Evolutionary conservation across 805 yeast genomes (phyloP).

Genomic region (Kregervanrija fluxuum): DNA sequence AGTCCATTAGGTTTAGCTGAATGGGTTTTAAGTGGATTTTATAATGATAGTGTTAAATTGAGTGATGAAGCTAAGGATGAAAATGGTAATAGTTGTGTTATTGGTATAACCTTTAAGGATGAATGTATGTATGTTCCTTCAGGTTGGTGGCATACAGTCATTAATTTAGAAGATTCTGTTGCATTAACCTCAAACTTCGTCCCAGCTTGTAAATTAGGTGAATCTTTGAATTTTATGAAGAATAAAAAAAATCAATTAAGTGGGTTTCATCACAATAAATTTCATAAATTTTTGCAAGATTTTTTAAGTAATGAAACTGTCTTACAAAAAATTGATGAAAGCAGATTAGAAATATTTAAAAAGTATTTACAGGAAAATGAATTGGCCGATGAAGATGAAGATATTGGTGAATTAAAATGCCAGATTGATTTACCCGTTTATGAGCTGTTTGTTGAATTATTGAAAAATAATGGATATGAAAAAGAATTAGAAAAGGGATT

Average conservation of each 20-base stretch:
- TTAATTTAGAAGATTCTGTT: conserved; percentile 74
- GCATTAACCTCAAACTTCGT: conserved; percentile 90
- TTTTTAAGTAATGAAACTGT: conserved; percentile 23
- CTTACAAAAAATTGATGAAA: conserved; percentile 7
- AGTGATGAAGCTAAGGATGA: conserved; percentile 28
- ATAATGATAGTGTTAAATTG: conserved; percentile 54
- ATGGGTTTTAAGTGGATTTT: conserved; percentile 81
- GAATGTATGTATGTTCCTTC: conserved; percentile 86
- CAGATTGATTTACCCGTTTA: conserved; percentile 43
- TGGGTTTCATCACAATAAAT: conserved; percentile 62
- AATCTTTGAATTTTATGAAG: conserved; percentile 60
- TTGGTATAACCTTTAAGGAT: conserved; percentile 73
- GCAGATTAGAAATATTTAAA: conserved; percentile 9
- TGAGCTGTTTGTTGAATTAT: conserved; percentile 50
- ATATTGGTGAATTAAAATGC: conserved; percentile 48
- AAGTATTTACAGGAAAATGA: conserved; percentile 8
- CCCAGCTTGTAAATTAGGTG: conserved; percentile 53
- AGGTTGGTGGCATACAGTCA: conserved; percentile 97
- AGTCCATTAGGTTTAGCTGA: conserved; percentile 90
- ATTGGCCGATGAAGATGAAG: conserved; percentile 39
- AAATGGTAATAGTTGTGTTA: conserved; percentile 37
- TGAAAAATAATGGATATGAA: conserved; percentile 33
- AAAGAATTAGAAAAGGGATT: conserved; percentile 31
- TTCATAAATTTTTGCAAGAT: conserved; percentile 30
- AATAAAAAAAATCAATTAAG: conserved; percentile 65